A percentile compares a stretch with the other conserved stretches of the same genome.
Conservation (phyloP, 2,329 filamentous ascomycete genomes). For the Apiospora rasikravindrae region DNA sequence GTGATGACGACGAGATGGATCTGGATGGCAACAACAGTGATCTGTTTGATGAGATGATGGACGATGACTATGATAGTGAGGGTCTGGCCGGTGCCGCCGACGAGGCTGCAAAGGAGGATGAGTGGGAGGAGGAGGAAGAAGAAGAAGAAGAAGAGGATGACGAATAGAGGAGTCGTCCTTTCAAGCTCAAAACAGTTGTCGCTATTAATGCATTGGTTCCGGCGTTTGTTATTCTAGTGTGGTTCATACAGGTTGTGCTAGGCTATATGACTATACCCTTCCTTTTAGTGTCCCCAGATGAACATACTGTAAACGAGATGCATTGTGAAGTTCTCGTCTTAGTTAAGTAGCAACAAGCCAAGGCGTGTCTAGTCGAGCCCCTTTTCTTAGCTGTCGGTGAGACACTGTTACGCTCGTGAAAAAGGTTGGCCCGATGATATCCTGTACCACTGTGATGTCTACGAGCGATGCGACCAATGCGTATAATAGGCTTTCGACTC, state of each 20-base stretch:
- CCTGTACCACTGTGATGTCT: too few relatives aligned
- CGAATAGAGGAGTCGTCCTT: slow-evolving; percentile 27
- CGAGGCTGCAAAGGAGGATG: slow-evolving; percentile 52
- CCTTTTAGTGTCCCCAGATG: background rate
- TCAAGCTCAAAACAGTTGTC: background rate
- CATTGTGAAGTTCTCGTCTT: background rate
- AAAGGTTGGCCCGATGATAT: background rate
- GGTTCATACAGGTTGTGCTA: slow-evolving; percentile 8
- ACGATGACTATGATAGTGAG: slow-evolving; percentile 57
- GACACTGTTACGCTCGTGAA: background rate
- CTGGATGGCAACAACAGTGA: slow-evolving; percentile 49
- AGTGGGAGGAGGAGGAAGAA: slow-evolving; percentile 55
- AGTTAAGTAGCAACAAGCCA: background rate
- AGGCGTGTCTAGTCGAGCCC: background rate
- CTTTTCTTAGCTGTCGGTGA: background rate
- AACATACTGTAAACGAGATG: background rate
- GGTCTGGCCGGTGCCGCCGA: slow-evolving; percentile 56
- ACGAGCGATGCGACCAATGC: too few relatives aligned
- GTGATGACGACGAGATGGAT: slow-evolving; percentile 43
- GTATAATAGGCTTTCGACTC: too few relatives aligned
- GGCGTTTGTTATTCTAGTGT: slow-evolving; percentile 11
- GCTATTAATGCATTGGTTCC: slow-evolving; percentile 4
- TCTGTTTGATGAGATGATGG: slow-evolving; percentile 49
- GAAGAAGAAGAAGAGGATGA: slow-evolving; percentile 53
- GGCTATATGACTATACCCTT: slow-evolving; percentile 18